Base-by-base conservation (phyloP, 352 stramenopile genomes). In the Phytophthora citricola region DNA sequence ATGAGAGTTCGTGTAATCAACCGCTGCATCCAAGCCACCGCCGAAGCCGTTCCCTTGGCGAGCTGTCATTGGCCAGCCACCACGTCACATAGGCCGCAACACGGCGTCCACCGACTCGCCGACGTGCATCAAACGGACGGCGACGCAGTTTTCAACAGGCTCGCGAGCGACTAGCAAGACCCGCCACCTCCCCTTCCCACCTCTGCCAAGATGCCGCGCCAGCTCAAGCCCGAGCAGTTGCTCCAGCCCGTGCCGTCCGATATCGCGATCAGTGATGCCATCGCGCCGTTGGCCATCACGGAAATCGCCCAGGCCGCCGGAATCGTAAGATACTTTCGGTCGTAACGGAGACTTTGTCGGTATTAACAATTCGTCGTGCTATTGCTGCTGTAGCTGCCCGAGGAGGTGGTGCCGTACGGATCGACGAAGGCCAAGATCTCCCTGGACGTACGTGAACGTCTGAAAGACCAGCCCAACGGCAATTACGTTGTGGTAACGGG, bases 401-500 rank as follows among this genome's bases (percentile, higher is more conserved):
- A 87, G 4, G 94, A 98, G 63, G 83, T 98, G 44, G 75, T 96
- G 31, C 89, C 83, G 51, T 98, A 98, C 62, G 95, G 95, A 22
- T 69, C 61, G 26, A 83, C 78, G 67, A 98, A 98, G 69, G 91
- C 91, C 48, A 98, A 98, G 80, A 95, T 98, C 61, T 87, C 88
- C 58, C 79, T 99, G 15, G 71, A 58, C 7, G 88, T 98, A 59
- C 90, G 92, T 31, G 81, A 98, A 56, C 90, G 94, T 38, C 83
- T 99, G 36, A 84, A 91, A 48, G 79, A 93, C 61, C 67, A 79
- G 20, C 72, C 82, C 2, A 92, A 98, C 53, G 97, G 94, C 56
- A 98, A 99, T 81, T 99, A 99, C 74, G 92, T 99, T 26, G 95
- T 99, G 9, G 89, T 98, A 4, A 97, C 93, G 46, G 97, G 97